phyloP scores from a whole-genome alignment of 106 monocot species.

The Cymbidium sinense region DNA sequence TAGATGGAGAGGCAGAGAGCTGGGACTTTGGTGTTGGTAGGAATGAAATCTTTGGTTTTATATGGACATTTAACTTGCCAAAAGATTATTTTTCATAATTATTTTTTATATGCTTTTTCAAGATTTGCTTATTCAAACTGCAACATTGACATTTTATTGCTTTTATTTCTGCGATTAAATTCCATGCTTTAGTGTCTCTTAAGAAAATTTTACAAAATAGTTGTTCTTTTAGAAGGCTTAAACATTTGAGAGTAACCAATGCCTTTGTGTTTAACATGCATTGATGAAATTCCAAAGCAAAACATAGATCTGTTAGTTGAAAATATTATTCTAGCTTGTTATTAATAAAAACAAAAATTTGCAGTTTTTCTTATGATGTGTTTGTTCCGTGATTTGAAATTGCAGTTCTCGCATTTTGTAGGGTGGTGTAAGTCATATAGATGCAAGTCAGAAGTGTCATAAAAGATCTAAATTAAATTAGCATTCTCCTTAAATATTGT shows the following conservation, averaged over 20 bases:
- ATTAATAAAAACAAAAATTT: background rate
- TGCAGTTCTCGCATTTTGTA: background rate
- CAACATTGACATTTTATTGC: background rate
- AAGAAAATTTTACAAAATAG: background rate
- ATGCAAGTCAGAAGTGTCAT: background rate
- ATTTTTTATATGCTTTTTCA: background rate
- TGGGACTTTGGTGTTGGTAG: constrained; percentile 97
- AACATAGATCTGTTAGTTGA: background rate
- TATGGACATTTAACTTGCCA: background rate
- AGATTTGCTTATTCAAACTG: background rate
- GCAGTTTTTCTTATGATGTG: background rate
- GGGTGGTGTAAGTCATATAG: background rate
- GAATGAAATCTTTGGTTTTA: constrained; percentile 4
- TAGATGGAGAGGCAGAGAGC: constrained; percentile 92
- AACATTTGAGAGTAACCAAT: background rate
- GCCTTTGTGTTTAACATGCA: background rate
- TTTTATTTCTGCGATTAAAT: background rate
- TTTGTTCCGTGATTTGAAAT: background rate
- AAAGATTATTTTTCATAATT: background rate
- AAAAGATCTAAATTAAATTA: background rate
- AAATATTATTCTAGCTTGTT: background rate
- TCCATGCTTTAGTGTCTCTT: background rate
- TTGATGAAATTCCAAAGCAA: background rate
- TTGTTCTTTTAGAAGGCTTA: background rate
- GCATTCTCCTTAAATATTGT: background rate